Evolutionary conservation across 2,329 filamentous ascomycete genomes (phyloP).

Genomic region (Scedosporium aurantiacum): DNA sequence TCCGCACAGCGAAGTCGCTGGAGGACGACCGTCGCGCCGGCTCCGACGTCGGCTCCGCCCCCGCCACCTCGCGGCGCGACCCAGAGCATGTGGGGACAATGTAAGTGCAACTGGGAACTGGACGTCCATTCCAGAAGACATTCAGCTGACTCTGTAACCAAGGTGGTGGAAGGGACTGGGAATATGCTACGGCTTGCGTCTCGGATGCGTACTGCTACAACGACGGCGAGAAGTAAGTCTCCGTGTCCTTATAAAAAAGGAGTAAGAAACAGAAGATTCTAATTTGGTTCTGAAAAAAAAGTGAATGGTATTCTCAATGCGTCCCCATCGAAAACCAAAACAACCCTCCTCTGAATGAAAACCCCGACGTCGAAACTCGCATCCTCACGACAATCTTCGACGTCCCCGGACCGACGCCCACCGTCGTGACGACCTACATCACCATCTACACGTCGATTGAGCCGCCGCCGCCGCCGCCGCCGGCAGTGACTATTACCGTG

Average conservation of each 20-base stretch:
- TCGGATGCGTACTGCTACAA: conserved; percentile 5
- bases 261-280: not conserved
- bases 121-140: not conserved
- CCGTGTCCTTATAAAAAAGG: not conserved
- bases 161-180: conserved; percentile 6
- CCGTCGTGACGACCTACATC: conserved; percentile 7
- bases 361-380: conserved; percentile 1
- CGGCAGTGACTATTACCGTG: not conserved
- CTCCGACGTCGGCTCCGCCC: not conserved
- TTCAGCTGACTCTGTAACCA: not conserved
- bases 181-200: conserved; percentile 5
- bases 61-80: not conserved
- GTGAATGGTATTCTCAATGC: conserved; percentile 7
- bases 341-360: not conserved
- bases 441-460: conserved; percentile 2
- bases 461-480: not conserved
- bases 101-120: conserved; percentile 4
- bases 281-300: not conserved
- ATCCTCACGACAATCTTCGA: conserved; percentile 8
- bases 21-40: not conserved
- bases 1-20: conserved; percentile 5
- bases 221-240: conserved; percentile 7
- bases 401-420: conserved; percentile 7
- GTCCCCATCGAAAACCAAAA: not conserved
- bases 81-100: conserved; percentile 7